Evolutionary conservation across 192 early-diverging fungal genomes (phyloP), one percentile per base, ranked within the genome.

Genomic region (Rhizophlyctis rosea): DNA sequence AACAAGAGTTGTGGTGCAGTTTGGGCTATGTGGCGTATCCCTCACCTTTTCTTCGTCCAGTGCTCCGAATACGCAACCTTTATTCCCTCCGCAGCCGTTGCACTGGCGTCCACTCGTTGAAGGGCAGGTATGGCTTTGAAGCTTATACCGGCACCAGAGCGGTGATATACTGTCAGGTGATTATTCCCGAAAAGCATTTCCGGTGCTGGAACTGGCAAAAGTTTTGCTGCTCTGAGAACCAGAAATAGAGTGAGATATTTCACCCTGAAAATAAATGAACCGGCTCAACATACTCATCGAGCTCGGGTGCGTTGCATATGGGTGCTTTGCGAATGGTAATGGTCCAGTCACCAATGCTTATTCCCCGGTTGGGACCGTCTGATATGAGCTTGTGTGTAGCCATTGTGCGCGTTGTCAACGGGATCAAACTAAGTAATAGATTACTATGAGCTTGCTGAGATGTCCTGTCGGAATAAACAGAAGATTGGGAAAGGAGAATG

Each of bases 181-280:
- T 93, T 95, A 78, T 88, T 84, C 49, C 94, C 94, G 85, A 96
- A 98, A 32, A 95, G 88, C 95, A 98, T 98, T 76, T 98, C 95
- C 30, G 95, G 95, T 16, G 89, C 81, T 33, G 89, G 90, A 49
- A 95, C 82, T 5, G 57, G 47, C n/a, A 75, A 9, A 13, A 31
- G 21, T 44, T 62, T 34, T 7, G 68, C 31, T 18, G 59, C 59
- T 50, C 67, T 70, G 32, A 1, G 9, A 25, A 25, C n/a, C 23
- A 62, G 11, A 28, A 33, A 18, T 9, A n/a, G n/a, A n/a, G n/a
- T n/a, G n/a, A n/a, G n/a, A n/a, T n/a, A n/a, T n/a, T n/a, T n/a
- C n/a, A 9, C 13, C 29, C 11, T 13, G 9, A 13, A 13, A 28
- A 35, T 64, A 16, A 55, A 21, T 28, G 28, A n/a, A n/a, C n/a